phyloP scores from a whole-genome alignment of 192 early-diverging fungal species.

The Rhizophagus clarus region DNA sequence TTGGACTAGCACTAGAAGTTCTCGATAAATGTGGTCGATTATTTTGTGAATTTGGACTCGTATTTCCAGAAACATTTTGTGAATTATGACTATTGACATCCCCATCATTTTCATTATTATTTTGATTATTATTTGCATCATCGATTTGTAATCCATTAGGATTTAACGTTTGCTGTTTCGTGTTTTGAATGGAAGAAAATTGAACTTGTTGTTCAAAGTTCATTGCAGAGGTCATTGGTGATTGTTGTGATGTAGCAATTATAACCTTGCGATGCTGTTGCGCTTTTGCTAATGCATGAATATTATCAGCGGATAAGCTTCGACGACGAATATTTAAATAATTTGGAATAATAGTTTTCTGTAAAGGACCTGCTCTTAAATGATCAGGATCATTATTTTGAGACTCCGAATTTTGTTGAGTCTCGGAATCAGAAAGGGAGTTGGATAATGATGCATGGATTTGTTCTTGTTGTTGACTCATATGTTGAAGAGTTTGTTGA shows the following conservation, averaged over 20 bases:
- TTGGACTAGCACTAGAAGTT: background rate
- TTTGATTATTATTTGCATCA: background rate
- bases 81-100: slow-evolving; percentile 6
- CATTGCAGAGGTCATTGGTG: background rate
- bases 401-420: slow-evolving; percentile 12
- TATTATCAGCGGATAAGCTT: slow-evolving; percentile 31
- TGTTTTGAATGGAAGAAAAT: slow-evolving; percentile 7
- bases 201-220: slow-evolving; percentile 2
- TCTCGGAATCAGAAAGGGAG: background rate
- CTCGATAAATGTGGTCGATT: slow-evolving; percentile 9
- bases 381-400: slow-evolving; percentile 1
- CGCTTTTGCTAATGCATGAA: slow-evolving; percentile 30
- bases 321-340: slow-evolving; percentile 30
- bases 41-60: slow-evolving; percentile 6
- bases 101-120: slow-evolving; percentile 15
- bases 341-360: slow-evolving; percentile 8
- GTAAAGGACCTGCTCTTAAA: slow-evolving; percentile 15
- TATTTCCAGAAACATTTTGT: background rate
- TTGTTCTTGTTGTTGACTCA: slow-evolving; percentile 13
- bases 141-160: slow-evolving; percentile 10
- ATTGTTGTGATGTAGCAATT: background rate
- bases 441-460: background rate
- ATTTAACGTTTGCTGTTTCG: background rate
- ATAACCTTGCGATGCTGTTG: background rate
- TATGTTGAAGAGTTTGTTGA: background rate